Evolutionary conservation across 805 yeast species (phyloP).

Genomic region (Candida xyloterini): DNA sequence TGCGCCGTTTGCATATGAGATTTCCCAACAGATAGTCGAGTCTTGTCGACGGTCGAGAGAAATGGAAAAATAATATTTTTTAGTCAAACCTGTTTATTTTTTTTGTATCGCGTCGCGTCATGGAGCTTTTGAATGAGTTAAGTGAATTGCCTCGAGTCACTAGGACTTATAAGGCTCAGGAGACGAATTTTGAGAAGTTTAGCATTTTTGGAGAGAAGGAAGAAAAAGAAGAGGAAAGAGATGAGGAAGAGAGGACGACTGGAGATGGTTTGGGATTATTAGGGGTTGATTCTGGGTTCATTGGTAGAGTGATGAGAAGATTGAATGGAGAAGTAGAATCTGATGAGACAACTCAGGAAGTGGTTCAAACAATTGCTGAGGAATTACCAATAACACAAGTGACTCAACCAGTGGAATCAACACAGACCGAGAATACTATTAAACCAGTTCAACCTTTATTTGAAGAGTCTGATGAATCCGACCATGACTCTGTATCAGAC

Average conservation of each 20-base stretch:
- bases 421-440: too few species aligned
- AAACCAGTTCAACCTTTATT: too few species aligned
- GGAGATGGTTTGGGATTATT: conserved; percentile 11
- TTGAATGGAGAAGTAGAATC: conserved; percentile 10
- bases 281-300: conserved; percentile 16
- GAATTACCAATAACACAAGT: too few species aligned
- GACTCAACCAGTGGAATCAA: too few species aligned
- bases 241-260: not conserved
- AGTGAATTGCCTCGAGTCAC: conserved; percentile 16
- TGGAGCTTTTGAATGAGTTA: conserved; percentile 23
- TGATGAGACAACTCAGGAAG: not conserved
- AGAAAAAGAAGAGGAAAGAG: conserved; percentile 1
- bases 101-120: conserved; percentile 12
- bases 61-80: not conserved
- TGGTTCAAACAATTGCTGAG: not conserved
- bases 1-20: not conserved
- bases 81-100: not conserved
- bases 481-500: too few species aligned
- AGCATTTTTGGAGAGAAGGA: conserved; percentile 4
- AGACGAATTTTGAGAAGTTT: conserved; percentile 4
- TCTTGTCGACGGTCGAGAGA: conserved; percentile 2
- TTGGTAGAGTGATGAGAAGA: conserved; percentile 17
- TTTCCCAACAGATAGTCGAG: conserved; percentile 1
- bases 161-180: conserved; percentile 10
- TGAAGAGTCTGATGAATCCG: too few species aligned